Evolutionary conservation across 129 eudicot genomes (phyloP).

Genomic region (Pittosporum tobira): DNA sequence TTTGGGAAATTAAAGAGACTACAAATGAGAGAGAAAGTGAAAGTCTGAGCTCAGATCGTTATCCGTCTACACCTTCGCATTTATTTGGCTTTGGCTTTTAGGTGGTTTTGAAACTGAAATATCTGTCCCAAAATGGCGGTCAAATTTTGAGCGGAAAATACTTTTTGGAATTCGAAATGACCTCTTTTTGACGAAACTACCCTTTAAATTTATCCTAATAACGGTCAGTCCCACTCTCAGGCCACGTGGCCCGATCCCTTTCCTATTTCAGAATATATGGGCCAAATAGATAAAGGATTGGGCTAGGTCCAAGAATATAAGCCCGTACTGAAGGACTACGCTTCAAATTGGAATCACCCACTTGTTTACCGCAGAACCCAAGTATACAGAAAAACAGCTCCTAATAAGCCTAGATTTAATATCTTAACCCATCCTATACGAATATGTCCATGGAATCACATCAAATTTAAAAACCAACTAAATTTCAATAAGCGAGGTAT

Average conservation of each 20-base stretch:
- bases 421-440: no score
- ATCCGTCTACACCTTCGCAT: no score
- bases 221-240: not conserved
- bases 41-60: not conserved
- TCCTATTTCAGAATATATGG: not conserved
- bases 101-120: not conserved
- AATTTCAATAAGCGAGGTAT: no score
- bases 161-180: slow-evolving; percentile 1
- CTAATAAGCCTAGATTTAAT: no score
- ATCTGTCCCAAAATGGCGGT: slow-evolving; percentile 6
- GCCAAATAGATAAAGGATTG: no score
- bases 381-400: no score
- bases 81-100: not conserved
- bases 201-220: not conserved
- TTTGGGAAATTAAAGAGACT: not conserved
- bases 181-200: not conserved
- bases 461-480: no score
- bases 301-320: no score
- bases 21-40: not conserved
- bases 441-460: no score
- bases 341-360: no score
- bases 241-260: not conserved
- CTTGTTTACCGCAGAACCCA: no score
- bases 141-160: not conserved
- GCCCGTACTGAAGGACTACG: no score